These are phyloP conservation scores for Scedosporium minutisporum DNA, from an alignment of 2,329 filamentous ascomycete genomes.

Conservation along the genomic window DNA sequence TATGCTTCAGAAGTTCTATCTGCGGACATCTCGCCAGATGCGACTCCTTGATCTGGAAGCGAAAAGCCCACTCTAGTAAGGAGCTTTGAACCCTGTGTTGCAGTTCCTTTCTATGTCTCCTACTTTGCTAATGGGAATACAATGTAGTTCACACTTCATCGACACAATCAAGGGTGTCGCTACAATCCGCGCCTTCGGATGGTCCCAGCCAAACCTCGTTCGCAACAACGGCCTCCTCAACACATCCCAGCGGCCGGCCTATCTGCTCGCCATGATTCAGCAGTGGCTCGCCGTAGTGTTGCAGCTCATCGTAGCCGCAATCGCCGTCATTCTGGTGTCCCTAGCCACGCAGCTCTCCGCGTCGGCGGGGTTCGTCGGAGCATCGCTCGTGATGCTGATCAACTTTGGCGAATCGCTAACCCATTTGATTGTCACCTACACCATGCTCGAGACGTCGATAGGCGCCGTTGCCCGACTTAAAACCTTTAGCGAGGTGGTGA, in stretches of 20 bases:
- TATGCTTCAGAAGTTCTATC: slow-evolving; percentile 45
- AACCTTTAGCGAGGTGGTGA: slow-evolving; percentile 16
- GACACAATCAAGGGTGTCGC: slow-evolving; percentile 45
- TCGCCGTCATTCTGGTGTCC: slow-evolving; percentile 36
- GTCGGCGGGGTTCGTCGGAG: slow-evolving; percentile 28
- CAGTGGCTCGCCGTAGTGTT: slow-evolving; percentile 45
- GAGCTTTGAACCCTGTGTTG: no score
- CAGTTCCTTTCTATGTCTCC: not conserved
- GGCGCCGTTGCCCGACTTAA: slow-evolving; percentile 18
- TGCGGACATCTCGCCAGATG: slow-evolving; percentile 50
- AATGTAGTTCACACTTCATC: slow-evolving; percentile 36
- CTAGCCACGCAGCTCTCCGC: slow-evolving; percentile 33
- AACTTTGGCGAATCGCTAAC: slow-evolving; percentile 21
- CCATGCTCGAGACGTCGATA: slow-evolving; percentile 19
- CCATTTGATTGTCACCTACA: slow-evolving; percentile 22
- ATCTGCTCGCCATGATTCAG: slow-evolving; percentile 47
- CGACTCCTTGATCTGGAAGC: slow-evolving; percentile 52
- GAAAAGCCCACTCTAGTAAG: slow-evolving; percentile 47
- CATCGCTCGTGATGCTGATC: slow-evolving; percentile 27
- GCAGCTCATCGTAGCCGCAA: slow-evolving; percentile 35
- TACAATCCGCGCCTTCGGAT: slow-evolving; percentile 48
- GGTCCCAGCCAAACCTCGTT: slow-evolving; percentile 32
- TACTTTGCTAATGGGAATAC: not conserved
- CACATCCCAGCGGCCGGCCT: slow-evolving; percentile 45
- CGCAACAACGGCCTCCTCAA: slow-evolving; percentile 40